Conservation (phyloP, 2,329 filamentous ascomycete species). For the Diaporthe velutina region DNA sequence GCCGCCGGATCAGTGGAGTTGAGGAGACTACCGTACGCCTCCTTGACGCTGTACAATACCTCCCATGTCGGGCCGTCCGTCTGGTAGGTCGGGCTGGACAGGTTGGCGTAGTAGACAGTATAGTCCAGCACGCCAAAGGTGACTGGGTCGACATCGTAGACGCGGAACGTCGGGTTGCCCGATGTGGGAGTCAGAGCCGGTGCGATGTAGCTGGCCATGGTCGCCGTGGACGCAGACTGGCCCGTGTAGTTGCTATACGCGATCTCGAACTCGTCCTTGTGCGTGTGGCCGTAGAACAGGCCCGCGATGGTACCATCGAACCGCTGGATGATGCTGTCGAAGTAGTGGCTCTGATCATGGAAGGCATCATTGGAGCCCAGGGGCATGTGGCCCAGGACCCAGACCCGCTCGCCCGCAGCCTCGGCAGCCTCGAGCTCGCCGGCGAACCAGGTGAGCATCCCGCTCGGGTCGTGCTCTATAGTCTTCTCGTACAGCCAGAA, state of each 20-base stretch:
- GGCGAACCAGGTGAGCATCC: conserved; percentile 67
- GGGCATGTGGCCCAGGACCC: conserved; percentile 70
- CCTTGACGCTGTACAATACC: conserved; percentile 69
- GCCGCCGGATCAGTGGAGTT: conserved; percentile 52
- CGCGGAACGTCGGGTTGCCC: conserved; percentile 68
- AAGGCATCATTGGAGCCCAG: conserved; percentile 64
- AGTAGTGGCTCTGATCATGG: conserved; percentile 60
- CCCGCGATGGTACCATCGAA: conserved; percentile 67
- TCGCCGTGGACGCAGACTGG: conserved; percentile 57
- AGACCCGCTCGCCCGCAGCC: conserved; percentile 63
- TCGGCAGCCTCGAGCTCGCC: conserved; percentile 66
- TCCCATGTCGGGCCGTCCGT: conserved; percentile 62
- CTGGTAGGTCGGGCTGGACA: conserved; percentile 58
- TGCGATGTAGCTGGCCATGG: conserved; percentile 65
- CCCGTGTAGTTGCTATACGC: conserved; percentile 63
- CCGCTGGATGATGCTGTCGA: conserved; percentile 66
- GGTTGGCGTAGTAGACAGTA: conserved; percentile 67
- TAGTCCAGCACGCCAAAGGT: conserved; percentile 68
- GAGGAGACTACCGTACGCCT: conserved; percentile 62
- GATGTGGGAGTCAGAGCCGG: conserved; percentile 68
- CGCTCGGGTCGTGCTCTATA: conserved; percentile 64
- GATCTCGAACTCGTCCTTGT: conserved; percentile 68
- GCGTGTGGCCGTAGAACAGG: conserved; percentile 68
- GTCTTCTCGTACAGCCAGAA: conserved; percentile 66
- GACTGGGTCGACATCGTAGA: conserved; percentile 69